Evolutionary conservation across 495 filamentous ascomycete genomes (phyloP).

Genomic region (Evernia prunastri): DNA sequence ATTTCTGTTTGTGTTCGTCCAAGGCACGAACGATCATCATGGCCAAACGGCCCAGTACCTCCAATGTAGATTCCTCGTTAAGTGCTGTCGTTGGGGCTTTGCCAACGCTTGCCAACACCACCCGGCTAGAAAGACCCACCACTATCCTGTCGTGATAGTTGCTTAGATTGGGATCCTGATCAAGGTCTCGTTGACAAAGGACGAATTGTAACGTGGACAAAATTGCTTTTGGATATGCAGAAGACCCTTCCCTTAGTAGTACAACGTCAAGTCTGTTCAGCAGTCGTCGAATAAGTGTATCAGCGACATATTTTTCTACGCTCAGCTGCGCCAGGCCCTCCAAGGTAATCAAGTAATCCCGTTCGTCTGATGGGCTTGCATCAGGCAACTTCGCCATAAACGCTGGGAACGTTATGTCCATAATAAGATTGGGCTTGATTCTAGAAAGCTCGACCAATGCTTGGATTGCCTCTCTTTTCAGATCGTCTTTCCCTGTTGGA

Average conservation of each 20-base stretch:
- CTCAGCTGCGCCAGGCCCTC: constrained; percentile 64
- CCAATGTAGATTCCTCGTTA: constrained; percentile 49
- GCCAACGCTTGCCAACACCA: constrained; percentile 37
- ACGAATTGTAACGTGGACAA: constrained; percentile 61
- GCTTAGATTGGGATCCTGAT: constrained; percentile 43
- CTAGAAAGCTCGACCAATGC: constrained; percentile 59
- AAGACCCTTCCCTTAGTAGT: constrained; percentile 48
- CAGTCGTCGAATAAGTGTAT: constrained; percentile 60
- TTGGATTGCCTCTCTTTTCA: constrained; percentile 58
- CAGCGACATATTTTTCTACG: constrained; percentile 57
- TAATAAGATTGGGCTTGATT: constrained; percentile 58
- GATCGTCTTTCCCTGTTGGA: constrained; percentile 48
- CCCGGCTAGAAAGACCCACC: constrained; percentile 42
- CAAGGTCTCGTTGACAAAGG: constrained; percentile 49
- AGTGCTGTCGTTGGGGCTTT: constrained; percentile 41
- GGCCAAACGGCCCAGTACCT: constrained; percentile 57
- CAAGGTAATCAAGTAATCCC: constrained; percentile 50
- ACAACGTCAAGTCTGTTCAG: constrained; percentile 58
- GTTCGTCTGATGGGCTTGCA: constrained; percentile 34
- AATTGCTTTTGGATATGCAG: constrained; percentile 52
- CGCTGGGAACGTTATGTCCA: constrained; percentile 65
- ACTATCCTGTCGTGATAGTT: constrained; percentile 58
- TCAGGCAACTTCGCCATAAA: constrained; percentile 68
- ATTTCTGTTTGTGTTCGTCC: constrained; percentile 46
- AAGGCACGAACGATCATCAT: constrained; percentile 55